Base-by-base conservation (phyloP, 2,329 filamentous ascomycete genomes). In the Hypomyces rosellus region DNA sequence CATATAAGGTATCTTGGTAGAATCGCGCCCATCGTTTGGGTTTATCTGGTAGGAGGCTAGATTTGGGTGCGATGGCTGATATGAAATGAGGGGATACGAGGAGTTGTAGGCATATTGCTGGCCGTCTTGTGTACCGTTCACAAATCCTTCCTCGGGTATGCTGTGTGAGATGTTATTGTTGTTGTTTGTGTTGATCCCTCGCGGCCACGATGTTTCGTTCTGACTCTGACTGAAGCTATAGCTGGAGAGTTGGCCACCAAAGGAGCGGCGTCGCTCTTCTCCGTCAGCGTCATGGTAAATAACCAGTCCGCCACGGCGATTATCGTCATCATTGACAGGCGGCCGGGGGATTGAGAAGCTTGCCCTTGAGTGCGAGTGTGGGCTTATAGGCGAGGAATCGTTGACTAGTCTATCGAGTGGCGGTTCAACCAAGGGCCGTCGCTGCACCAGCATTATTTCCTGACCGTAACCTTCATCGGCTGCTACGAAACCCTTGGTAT, bases 401-500 rank as follows among this genome's bases (percentile, higher is more conserved):
- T 48, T 40, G 38, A 36, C 20, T 18, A 38, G 49, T 13, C 44
- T 41, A 8, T 39, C 39, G 8, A 37, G 22, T 20, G 42, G n/a
- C 15, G 46, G 36, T 15, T 49, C 46, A 12, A 48, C 46, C 9
- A 41, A 41, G 14, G 48, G 56, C 18, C 62, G 54, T 22, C 63
- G 57, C 41, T 62, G 55, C 13, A 60, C 57, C 13, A 34, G 34
- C 7, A 44, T 41, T 34, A 61, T 57, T 8, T 57, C 59, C 15
- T 55, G 41, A 33, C 54, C 53, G 2, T 55, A 55, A 3, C 47
- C 55, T 33, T 63, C 60, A 5, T 53, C 52, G n/a, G 46, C 51
- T 14, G 46, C 48, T 15, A 59, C 59, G 15, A 57, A 53, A 30
- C 52, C 51, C 18, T 63, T 61, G 34, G 68, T 57, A 51, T 74